Base-by-base conservation (phyloP, 108 stramenopile genomes). In the Conticribra guillardii region DNA sequence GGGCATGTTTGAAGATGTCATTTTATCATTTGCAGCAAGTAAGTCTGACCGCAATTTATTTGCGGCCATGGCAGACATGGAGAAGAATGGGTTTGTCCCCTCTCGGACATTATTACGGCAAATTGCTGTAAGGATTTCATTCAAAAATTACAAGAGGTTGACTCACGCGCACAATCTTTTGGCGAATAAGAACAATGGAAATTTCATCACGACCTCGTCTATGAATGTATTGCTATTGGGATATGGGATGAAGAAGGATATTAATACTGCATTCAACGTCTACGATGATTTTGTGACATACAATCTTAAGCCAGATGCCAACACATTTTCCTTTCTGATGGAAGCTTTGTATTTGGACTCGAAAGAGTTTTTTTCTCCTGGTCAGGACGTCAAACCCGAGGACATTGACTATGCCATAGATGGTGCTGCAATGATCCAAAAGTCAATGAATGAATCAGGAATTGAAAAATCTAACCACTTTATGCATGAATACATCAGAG, bases 261-360 rank as follows among this genome's bases (percentile, higher is more conserved):
- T 81, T 19, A 33, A 81, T 30, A 27, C 30, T 32, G 75, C 75
- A 22, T 77, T 71, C 51, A 19, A 57, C 17, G 58, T 81, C 15
- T 76, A 64, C 31, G 64, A 76, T 51, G 71, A 78, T 26, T 79
- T 88, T 16, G 24, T 47, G n/a, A 37, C 18, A 28, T 51, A 61
- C 48, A 54, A 68, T 32, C 67, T 83, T 22, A 7, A 82, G 45
- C 74, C 85, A 26, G 76, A 89, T 51, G 64, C 34, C 9, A 83
- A 88, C 50, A 80, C 87, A n/a, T 89, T 74, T 70, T 71, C 85
- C 17, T 92, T 85, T 76, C 63, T 76, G 4, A 80, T 90, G 64
- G 89, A 90, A 60, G 62, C 77, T 4, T 71, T 90, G 28, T 84
- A 59, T 18, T 45, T 77, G 16, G 49, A 41, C 46, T 41, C 71